Conservation (phyloP, 2,329 filamentous ascomycete species). For the Ophiostoma novo-ulmi region DNA sequence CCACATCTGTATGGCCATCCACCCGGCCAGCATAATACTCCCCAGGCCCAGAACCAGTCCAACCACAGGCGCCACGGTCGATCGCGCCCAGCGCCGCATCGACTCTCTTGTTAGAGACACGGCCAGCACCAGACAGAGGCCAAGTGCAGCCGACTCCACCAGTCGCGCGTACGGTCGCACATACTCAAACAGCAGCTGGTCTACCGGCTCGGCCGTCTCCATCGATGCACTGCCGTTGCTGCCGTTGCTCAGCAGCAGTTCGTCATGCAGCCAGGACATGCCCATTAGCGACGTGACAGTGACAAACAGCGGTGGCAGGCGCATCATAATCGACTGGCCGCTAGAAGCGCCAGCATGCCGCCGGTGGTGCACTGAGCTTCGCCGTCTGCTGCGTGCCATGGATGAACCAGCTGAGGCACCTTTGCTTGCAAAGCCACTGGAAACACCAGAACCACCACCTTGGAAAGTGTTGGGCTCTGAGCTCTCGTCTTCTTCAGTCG, state of each 20-base stretch:
- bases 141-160: conserved; percentile 22
- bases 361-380: background rate
- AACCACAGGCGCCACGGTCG: background rate
- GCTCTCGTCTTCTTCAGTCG: background rate
- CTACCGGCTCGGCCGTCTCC: background rate
- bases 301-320: background rate
- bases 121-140: conserved; percentile 23
- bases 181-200: conserved; percentile 13
- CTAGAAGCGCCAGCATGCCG: no score
- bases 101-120: conserved; percentile 20
- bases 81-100: conserved; percentile 15
- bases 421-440: background rate
- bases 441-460: background rate
- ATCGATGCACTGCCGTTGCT: background rate
- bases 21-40: conserved; percentile 22
- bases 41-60: conserved; percentile 23
- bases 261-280: background rate
- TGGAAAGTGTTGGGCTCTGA: background rate
- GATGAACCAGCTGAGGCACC: background rate
- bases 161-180: conserved; percentile 21
- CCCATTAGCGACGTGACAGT: background rate
- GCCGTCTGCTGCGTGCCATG: background rate
- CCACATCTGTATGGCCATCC: conserved; percentile 24
- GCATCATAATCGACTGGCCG: background rate
- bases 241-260: background rate